Conservation (phyloP, 2,329 filamentous ascomycete genomes). For the Ophiostoma sp. region DNA sequence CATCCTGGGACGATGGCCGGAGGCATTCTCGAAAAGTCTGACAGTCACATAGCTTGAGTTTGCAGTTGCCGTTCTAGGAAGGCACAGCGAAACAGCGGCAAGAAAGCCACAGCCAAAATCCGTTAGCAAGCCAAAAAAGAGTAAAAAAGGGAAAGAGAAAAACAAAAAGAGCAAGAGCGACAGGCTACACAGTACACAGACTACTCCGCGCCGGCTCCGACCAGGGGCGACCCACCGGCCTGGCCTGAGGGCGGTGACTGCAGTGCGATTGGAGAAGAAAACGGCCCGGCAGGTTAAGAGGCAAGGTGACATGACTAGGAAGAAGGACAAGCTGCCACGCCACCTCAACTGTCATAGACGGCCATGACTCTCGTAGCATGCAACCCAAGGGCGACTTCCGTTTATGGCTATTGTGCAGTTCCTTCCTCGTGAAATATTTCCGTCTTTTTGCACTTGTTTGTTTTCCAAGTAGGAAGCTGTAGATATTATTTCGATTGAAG, state of each 20-base stretch:
- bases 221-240: conserved; percentile 8
- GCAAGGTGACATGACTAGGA: background rate
- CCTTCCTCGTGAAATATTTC: background rate
- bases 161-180: background rate
- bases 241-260: conserved; percentile 1
- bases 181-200: background rate
- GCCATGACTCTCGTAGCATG: background rate
- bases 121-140: background rate
- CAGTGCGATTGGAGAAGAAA: background rate
- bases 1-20: background rate
- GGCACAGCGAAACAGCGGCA: background rate
- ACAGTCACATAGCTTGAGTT: background rate
- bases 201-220: conserved; percentile 22
- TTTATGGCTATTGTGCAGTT: background rate
- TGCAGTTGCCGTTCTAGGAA: background rate
- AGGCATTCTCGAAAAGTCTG: background rate
- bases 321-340: background rate
- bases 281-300: background rate
- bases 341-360: background rate
- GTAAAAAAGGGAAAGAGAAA: background rate
- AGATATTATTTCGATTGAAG: too few species aligned
- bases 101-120: background rate
- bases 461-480: background rate
- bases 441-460: background rate
- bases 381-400: background rate